A percentile compares a stretch with the other conserved stretches of the same genome.
phyloP scores from a whole-genome alignment of 2,329 filamentous ascomycete species.

The Claviceps sp. region DNA sequence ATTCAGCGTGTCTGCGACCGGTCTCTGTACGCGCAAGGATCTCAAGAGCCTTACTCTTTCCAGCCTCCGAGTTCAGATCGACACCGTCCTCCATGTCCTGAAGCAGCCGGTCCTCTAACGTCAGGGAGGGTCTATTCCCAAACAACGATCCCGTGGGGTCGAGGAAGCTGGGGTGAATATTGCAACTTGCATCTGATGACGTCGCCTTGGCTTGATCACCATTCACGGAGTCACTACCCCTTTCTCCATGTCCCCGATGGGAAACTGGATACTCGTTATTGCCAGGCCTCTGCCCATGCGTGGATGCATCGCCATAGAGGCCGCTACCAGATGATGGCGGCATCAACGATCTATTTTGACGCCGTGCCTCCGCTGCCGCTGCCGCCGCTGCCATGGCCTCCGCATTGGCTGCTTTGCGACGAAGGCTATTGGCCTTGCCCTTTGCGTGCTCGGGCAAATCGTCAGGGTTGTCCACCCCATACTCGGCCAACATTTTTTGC shows the following conservation, averaged over 20 bases:
- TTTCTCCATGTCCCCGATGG: neutral
- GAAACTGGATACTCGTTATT: constrained; percentile 8
- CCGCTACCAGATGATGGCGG: constrained; percentile 9
- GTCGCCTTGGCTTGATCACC: constrained; percentile 20
- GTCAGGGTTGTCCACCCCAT: constrained; percentile 81
- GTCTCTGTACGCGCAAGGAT: constrained; percentile 36
- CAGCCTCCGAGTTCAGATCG: constrained; percentile 30
- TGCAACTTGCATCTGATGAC: constrained; percentile 25
- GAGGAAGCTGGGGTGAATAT: constrained; percentile 31
- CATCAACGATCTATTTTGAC: constrained; percentile 8
- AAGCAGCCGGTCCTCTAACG: constrained; percentile 38
- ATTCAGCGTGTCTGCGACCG: constrained; percentile 36
- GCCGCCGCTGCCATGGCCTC: constrained; percentile 37
- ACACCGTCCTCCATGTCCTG: constrained; percentile 32
- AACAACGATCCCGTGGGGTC: constrained; percentile 29
- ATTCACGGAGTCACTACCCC: neutral
- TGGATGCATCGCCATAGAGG: constrained; percentile 14
- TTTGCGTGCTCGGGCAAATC: constrained; percentile 75
- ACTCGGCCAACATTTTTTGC: constrained; percentile 82
- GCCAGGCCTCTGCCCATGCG: constrained; percentile 11
- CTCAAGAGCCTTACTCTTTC: constrained; percentile 37
- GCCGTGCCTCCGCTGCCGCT: constrained; percentile 17
- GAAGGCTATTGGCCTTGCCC: constrained; percentile 60
- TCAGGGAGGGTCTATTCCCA: constrained; percentile 25
- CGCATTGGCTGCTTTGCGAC: constrained; percentile 55